Conservation (phyloP, 306 rosid genomes). For the Vachellia pachyceras region DNA sequence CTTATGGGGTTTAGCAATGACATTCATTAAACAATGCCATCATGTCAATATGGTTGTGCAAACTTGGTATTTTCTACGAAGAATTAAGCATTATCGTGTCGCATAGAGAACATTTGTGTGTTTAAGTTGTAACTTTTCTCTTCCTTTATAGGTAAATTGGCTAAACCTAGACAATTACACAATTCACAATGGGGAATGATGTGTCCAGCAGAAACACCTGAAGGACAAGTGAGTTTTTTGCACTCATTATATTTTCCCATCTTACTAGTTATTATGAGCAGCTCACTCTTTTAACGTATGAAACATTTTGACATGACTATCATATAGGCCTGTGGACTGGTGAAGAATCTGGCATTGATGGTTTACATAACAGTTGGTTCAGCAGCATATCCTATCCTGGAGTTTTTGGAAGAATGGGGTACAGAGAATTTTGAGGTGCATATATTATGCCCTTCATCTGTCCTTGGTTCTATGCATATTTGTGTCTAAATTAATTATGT, state of each 20-base stretch:
- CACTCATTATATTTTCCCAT: conserved; percentile 24
- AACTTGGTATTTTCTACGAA: neutral
- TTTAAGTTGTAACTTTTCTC: conserved; percentile 12
- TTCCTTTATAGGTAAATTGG: conserved; percentile 77
- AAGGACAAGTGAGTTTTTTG: conserved; percentile 82
- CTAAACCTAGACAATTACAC: conserved; percentile 94
- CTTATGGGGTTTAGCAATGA: neutral
- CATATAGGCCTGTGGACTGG: conserved; percentile 94
- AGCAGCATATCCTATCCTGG: conserved; percentile 94
- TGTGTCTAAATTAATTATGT: conserved; percentile 30
- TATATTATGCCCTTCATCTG: conserved; percentile 32
- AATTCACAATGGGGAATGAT: conserved; percentile 99
- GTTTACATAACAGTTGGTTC: conserved; percentile 98
- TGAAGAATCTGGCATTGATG: conserved; percentile 98
- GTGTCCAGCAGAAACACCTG: conserved; percentile 99
- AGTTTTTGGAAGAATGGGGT: conserved; percentile 99
- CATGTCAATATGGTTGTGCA: conserved; percentile 7
- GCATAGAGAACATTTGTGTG: neutral
- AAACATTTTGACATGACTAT: conserved; percentile 37
- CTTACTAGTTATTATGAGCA: neutral
- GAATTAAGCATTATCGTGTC: neutral
- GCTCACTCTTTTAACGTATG: conserved; percentile 26
- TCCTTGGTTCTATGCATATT: conserved; percentile 20
- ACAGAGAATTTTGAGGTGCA: conserved; percentile 96
- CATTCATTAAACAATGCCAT: conserved; percentile 26